phyloP scores from a whole-genome alignment of 805 yeast genomes.

The Candida koratica region DNA sequence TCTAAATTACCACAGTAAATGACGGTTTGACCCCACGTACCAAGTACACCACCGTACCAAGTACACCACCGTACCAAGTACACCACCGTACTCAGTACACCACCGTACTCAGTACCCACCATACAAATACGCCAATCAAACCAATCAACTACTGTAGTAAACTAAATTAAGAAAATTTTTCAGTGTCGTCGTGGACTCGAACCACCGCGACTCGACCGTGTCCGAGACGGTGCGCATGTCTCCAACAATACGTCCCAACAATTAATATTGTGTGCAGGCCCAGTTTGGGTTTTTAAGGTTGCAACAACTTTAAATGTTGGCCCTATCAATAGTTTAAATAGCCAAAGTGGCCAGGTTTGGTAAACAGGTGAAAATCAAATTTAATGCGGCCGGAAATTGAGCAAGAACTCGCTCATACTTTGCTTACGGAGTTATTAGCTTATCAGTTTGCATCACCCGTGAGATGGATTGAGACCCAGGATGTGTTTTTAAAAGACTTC shows the following conservation, averaged over 20 bases:
- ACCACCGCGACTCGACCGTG: not conserved
- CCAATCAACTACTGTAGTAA: no score
- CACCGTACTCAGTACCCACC: no score
- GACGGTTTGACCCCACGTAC: no score
- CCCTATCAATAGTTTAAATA: slow-evolving; percentile 1
- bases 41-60: no score
- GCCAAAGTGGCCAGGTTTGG: slow-evolving; percentile 2
- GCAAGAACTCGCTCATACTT: slow-evolving; percentile 94
- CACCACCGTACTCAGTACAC: no score
- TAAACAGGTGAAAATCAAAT: not conserved
- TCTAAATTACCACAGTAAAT: no score
- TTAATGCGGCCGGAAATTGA: slow-evolving; percentile 96
- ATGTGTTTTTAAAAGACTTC: slow-evolving; percentile 88
- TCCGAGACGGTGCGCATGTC: no score
- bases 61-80: no score
- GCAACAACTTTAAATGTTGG: slow-evolving; percentile 7
- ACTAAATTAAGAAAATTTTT: no score
- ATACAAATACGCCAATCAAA: no score
- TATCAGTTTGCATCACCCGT: slow-evolving; percentile 99
- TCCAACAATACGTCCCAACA: slow-evolving; percentile 6
- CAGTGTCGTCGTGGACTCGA: not conserved
- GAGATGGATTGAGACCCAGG: slow-evolving; percentile 99
- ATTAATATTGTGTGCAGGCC: slow-evolving; percentile 5
- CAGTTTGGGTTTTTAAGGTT: slow-evolving; percentile 1
- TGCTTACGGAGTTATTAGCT: slow-evolving; percentile 92